phyloP scores from a whole-genome alignment of 129 eudicot species.

The Heracleum sosnowskyi region DNA sequence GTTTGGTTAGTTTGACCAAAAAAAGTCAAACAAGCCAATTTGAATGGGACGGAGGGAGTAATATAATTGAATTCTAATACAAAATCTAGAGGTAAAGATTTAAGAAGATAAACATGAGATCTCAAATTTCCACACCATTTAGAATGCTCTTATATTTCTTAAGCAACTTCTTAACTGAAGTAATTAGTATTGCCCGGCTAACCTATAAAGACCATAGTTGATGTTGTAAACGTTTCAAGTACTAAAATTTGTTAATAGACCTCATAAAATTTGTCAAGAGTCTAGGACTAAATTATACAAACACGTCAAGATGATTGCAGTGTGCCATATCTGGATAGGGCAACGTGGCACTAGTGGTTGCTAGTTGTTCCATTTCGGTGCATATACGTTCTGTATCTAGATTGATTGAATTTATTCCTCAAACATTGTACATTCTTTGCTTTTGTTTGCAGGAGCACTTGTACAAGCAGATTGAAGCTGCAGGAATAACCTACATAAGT shows the following conservation, averaged over 20 bases:
- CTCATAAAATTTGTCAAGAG: neutral
- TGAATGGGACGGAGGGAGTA: too few species aligned
- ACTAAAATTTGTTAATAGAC: neutral
- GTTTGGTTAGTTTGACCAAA: too few species aligned
- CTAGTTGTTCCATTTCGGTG: neutral
- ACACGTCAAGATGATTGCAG: neutral
- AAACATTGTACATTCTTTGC: neutral
- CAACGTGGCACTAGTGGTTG: neutral
- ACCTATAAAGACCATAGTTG: neutral
- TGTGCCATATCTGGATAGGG: neutral
- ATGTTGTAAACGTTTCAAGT: neutral
- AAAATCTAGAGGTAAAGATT: neutral
- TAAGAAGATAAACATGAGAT: neutral
- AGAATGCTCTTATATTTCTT: neutral
- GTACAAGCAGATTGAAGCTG: conserved; percentile 52
- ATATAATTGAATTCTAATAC: neutral
- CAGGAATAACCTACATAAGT: conserved; percentile 72
- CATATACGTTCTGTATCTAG: neutral
- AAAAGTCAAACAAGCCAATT: too few species aligned
- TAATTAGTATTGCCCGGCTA: neutral
- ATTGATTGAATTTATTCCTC: neutral
- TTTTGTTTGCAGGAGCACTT: conserved; percentile 49
- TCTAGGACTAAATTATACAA: neutral
- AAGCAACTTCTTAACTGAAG: neutral
- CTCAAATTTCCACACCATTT: neutral